Base-by-base conservation (phyloP, 2,329 filamentous ascomycete genomes). In the Colletotrichum sp. region DNA sequence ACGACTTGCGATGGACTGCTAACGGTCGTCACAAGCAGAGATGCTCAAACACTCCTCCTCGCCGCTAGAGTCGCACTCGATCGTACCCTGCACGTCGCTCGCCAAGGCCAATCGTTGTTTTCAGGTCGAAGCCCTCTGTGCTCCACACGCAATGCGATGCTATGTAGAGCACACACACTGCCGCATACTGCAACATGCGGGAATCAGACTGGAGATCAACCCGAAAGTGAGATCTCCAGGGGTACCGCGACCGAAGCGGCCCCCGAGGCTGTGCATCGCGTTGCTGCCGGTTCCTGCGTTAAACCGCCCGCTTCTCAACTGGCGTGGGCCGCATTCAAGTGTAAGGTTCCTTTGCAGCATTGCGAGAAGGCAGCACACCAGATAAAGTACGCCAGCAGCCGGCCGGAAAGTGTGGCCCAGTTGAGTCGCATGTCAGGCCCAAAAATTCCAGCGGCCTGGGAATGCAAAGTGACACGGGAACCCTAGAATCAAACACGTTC, bases 71-170 rank as follows among this genome's bases (percentile, higher is more conserved):
- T 71, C 30, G 65, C 61, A 75, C 49, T 77, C 61, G 39, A 67
- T 64, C 49, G 63, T 69, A 63, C 66, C 12, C 27, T 49, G 39
- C 44, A 32, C 22, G 27, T 63, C 34, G 63, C 30, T 66, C 55
- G 75, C 72, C 72, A 77, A 77, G 75, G 22, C 71, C 25, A 49
- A 16, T 75, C 61, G 75, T 63, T 49, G 72, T 75, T 77, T 77
- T 75, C 75, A 77, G 75, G 75, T 77, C 72, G 67, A 70, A 34
- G 25, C 39, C 39, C 44, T 34, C 52, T 19, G 27, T 36, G 57
- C 57, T 34, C 70, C 49, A 71, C 63, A 55, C 36, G 36, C 36
- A 68, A 71, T 39, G 75, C 57, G 29, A 75, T 75, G 67, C 34
- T 32, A 59, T 55, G 75, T 62, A 61, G 62, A 63, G 72, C 59